Evolutionary conservation across 164 flowering plant genomes (phyloP).

Genomic region (Vitis amurensis): DNA sequence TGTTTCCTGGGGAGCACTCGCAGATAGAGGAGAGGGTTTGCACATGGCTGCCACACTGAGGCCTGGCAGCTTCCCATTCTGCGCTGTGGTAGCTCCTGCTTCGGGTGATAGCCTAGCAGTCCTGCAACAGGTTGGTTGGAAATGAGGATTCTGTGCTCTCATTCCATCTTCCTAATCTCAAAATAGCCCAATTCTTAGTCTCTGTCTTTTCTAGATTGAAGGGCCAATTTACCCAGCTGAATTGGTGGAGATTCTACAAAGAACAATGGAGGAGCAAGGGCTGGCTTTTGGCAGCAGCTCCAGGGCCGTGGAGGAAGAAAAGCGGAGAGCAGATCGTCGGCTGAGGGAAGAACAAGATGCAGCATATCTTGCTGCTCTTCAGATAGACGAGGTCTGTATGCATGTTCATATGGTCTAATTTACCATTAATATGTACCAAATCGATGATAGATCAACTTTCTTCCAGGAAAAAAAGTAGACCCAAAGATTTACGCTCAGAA

Average conservation of each 20-base stretch:
- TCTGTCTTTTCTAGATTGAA: constrained; percentile 42
- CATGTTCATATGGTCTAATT: not conserved
- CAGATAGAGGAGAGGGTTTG: constrained; percentile 55
- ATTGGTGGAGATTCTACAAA: constrained; percentile 65
- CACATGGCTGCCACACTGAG: constrained; percentile 43
- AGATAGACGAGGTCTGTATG: constrained; percentile 45
- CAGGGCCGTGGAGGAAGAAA: constrained; percentile 32
- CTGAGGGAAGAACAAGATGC: constrained; percentile 72
- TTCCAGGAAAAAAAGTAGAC: constrained; percentile 46
- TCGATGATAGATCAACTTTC: not conserved
- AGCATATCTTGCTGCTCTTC: constrained; percentile 61
- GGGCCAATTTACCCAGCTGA: constrained; percentile 72
- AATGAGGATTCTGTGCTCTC: not conserved
- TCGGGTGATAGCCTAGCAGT: constrained; percentile 47
- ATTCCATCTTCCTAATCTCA: not conserved
- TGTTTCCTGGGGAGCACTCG: constrained; percentile 68
- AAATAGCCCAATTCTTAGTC: no score
- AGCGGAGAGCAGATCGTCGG: constrained; percentile 40
- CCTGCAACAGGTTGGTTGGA: constrained; percentile 56
- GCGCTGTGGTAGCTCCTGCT: constrained; percentile 62
- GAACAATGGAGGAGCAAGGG: constrained; percentile 68
- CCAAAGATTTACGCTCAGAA: constrained; percentile 9
- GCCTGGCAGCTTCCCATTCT: constrained; percentile 58
- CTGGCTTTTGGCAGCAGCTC: constrained; percentile 39
- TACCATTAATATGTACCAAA: not conserved